A percentile compares a stretch with the other conserved stretches of the same genome.
Conservation (phyloP, 1,284 basidiomycete genomes). For the Trametes versicolor region DNA sequence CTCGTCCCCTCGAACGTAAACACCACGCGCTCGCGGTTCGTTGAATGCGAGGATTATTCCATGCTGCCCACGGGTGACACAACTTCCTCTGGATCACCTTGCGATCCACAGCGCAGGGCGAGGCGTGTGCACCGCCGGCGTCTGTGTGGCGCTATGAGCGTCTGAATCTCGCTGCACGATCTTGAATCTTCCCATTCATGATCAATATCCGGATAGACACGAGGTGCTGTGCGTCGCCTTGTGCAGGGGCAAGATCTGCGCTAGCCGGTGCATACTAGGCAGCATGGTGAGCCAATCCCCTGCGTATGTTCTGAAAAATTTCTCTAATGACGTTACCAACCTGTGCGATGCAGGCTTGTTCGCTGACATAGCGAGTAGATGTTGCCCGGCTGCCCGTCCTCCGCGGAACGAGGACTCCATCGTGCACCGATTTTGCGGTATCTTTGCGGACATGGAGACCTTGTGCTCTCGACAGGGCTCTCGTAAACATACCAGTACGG, state of each 20-base stretch:
- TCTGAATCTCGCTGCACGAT: background rate
- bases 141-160: background rate
- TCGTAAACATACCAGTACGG: background rate
- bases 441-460: too few relatives aligned
- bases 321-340: too few relatives aligned
- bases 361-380: too few relatives aligned
- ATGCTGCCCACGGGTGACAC: background rate
- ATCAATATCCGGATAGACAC: background rate
- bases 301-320: too few relatives aligned
- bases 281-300: too few relatives aligned
- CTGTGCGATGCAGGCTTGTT: too few relatives aligned
- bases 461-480: too few relatives aligned
- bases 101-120: background rate
- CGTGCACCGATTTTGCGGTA: too few relatives aligned
- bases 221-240: background rate
- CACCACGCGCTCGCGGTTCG: background rate
- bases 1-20: constrained; percentile 10
- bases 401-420: too few relatives aligned
- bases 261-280: background rate
- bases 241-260: background rate
- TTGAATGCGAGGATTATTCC: background rate
- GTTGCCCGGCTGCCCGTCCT: too few relatives aligned
- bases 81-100: background rate
- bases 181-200: background rate
- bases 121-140: background rate